These are phyloP conservation scores for Amesomyces nigricolor DNA, from an alignment of 2,329 filamentous ascomycete species.

Conservation along the genomic window DNA sequence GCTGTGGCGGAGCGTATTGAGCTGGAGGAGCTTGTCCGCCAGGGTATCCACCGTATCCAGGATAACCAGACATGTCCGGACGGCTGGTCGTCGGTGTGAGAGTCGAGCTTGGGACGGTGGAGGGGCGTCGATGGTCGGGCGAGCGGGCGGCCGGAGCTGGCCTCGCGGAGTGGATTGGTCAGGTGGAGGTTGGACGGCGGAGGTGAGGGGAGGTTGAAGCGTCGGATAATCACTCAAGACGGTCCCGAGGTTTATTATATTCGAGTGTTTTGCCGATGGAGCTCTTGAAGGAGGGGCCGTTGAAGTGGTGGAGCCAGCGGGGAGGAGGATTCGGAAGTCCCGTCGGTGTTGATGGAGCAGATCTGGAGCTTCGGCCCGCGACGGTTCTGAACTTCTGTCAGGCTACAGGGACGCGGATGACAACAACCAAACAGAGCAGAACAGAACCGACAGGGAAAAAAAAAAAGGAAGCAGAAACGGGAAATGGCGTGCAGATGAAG, in stretches of 20 bases:
- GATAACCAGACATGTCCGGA: slow-evolving; percentile 57
- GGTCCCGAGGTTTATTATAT: neutral
- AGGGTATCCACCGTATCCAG: slow-evolving; percentile 44
- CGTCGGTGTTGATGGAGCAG: slow-evolving; percentile 1
- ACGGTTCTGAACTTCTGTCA: neutral
- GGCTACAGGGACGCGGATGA: no score
- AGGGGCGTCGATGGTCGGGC: neutral
- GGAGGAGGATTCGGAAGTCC: neutral
- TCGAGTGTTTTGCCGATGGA: neutral
- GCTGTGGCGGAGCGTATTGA: slow-evolving; percentile 28
- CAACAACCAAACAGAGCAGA: neutral
- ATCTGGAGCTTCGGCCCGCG: slow-evolving; percentile 6
- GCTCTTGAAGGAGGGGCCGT: neutral
- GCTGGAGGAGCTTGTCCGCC: slow-evolving; percentile 34
- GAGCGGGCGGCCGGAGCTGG: slow-evolving; percentile 10
- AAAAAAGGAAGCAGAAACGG: neutral
- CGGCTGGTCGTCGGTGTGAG: neutral
- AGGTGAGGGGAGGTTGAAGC: neutral
- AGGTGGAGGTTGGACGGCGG: slow-evolving; percentile 4
- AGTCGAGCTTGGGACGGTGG: neutral
- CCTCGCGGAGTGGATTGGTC: slow-evolving; percentile 5
- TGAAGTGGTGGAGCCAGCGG: neutral
- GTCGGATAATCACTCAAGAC: neutral
- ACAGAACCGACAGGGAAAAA: slow-evolving; percentile 6
- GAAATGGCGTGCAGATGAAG: slow-evolving; percentile 11